A percentile compares a stretch with the other conserved stretches of the same genome.
These are phyloP conservation scores for Annulohypoxylon maeteangense DNA, from an alignment of 495 filamentous ascomycete species.

Conservation along the genomic window DNA sequence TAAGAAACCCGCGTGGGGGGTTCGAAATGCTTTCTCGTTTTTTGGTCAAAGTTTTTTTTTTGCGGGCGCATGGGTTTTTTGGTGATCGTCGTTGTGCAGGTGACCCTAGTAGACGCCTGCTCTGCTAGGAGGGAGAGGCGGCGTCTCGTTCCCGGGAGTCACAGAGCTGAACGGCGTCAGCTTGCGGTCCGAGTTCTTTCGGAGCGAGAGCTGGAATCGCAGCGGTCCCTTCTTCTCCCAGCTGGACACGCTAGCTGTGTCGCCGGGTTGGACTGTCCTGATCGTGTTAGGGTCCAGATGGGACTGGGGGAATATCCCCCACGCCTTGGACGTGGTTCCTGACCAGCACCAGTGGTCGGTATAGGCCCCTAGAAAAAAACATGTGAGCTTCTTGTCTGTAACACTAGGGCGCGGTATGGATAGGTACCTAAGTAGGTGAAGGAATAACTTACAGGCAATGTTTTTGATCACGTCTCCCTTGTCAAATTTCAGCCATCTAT, in stretches of 20 bases:
- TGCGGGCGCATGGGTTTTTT: not conserved
- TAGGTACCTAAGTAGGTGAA: not conserved
- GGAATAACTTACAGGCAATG: conserved; percentile 57
- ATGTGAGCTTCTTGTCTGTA: not conserved
- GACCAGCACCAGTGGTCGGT: conserved; percentile 63
- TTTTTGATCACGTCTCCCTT: conserved; percentile 59
- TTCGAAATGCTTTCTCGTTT: not conserved
- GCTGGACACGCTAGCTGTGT: conserved; percentile 46
- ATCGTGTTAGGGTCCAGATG: conserved; percentile 52
- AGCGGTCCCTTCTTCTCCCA: conserved; percentile 47
- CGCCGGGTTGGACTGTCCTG: conserved; percentile 37
- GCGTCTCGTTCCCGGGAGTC: conserved; percentile 25
- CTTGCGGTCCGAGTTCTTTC: conserved; percentile 45
- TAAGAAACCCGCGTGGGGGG: not conserved
- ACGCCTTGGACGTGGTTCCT: conserved; percentile 56
- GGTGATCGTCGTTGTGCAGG: not conserved
- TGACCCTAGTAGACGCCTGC: conserved; percentile 37
- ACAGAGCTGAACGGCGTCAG: conserved; percentile 24
- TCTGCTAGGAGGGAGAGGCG: conserved; percentile 37
- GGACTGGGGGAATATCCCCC: conserved; percentile 59
- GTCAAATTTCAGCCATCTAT: conserved; percentile 59
- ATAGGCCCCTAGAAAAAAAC: conserved; percentile 41
- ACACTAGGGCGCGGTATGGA: not conserved
- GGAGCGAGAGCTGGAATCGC: conserved; percentile 46
- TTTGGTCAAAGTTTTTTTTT: too few species aligned